phyloP scores from a whole-genome alignment of 805 yeast species.

The Priceomyces fermenticarens region DNA sequence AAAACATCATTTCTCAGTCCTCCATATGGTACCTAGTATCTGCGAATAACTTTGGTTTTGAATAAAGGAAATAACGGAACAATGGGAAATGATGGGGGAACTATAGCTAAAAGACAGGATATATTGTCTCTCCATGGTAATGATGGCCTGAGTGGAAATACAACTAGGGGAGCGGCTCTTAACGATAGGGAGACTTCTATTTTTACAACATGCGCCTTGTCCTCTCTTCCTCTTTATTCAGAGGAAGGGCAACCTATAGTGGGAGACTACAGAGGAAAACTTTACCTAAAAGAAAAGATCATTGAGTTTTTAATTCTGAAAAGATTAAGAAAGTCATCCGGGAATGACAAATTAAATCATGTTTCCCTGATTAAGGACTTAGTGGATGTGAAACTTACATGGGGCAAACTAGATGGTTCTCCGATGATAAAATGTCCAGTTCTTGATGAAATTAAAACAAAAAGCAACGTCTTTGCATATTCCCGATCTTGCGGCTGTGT shows the following conservation, averaged over 20 bases:
- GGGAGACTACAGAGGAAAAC: conserved; percentile 63
- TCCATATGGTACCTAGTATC: too few relatives aligned
- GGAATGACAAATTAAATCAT: conserved; percentile 14
- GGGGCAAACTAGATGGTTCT: conserved; percentile 12
- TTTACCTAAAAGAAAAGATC: conserved; percentile 63
- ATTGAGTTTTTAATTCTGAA: conserved; percentile 51
- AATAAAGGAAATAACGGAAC: neutral
- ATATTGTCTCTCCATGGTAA: conserved; percentile 27
- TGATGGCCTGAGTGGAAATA: conserved; percentile 6
- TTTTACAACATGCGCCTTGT: conserved; percentile 51
- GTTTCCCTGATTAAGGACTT: conserved; percentile 24
- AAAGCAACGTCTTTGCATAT: conserved; percentile 20
- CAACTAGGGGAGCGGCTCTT: conserved; percentile 5
- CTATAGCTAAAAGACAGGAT: conserved; percentile 59
- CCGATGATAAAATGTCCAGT: conserved; percentile 30
- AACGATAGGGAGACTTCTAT: conserved; percentile 17
- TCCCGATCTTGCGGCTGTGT: conserved; percentile 41
- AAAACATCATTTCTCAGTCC: too few relatives aligned
- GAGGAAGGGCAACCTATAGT: conserved; percentile 45
- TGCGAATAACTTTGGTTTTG: too few relatives aligned
- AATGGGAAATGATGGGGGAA: conserved; percentile 67
- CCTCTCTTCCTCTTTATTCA: conserved; percentile 36
- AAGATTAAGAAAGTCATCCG: conserved; percentile 22
- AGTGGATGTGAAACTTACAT: conserved; percentile 19
- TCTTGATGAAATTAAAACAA: conserved; percentile 16